A percentile compares a stretch with the other conserved stretches of the same genome.
Conservation (phyloP, 805 yeast genomes). For the Starmerella sp. region DNA sequence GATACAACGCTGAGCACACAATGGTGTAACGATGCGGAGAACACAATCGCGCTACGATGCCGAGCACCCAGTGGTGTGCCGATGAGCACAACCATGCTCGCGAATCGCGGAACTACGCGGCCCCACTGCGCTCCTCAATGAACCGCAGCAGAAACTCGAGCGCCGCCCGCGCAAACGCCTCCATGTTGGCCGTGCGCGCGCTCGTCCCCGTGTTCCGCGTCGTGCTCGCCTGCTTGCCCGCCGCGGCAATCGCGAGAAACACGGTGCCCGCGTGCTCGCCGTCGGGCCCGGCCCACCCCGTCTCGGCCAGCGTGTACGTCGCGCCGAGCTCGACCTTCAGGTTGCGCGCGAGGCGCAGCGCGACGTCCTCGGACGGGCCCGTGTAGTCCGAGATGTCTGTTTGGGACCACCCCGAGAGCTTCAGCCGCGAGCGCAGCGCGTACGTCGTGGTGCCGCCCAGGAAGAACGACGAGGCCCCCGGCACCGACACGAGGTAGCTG, state of each 20-base stretch:
- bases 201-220: slow-evolving; percentile 35
- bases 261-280: slow-evolving; percentile 47
- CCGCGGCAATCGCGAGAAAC: slow-evolving; percentile 60
- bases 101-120: not conserved
- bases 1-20: not conserved
- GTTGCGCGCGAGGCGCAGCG: slow-evolving; percentile 63
- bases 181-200: slow-evolving; percentile 63
- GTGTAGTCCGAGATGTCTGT: slow-evolving; percentile 61
- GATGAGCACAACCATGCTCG: no score
- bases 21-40: no score
- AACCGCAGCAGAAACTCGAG: slow-evolving; percentile 42
- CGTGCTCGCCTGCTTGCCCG: slow-evolving; percentile 39
- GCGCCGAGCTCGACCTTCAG: slow-evolving; percentile 71
- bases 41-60: no score
- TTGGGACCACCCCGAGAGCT: slow-evolving; percentile 67
- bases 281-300: slow-evolving; percentile 80
- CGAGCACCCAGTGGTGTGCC: not conserved
- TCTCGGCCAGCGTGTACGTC: slow-evolving; percentile 70
- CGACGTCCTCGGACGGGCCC: slow-evolving; percentile 73
- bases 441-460: slow-evolving; percentile 78
- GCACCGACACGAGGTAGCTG: slow-evolving; percentile 67
- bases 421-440: slow-evolving; percentile 60
- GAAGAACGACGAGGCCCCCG: slow-evolving; percentile 75
- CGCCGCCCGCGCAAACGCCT: slow-evolving; percentile 57
- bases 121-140: not conserved